Conservation (phyloP, 306 rosid species). For the Astragalus membranaceus region DNA sequence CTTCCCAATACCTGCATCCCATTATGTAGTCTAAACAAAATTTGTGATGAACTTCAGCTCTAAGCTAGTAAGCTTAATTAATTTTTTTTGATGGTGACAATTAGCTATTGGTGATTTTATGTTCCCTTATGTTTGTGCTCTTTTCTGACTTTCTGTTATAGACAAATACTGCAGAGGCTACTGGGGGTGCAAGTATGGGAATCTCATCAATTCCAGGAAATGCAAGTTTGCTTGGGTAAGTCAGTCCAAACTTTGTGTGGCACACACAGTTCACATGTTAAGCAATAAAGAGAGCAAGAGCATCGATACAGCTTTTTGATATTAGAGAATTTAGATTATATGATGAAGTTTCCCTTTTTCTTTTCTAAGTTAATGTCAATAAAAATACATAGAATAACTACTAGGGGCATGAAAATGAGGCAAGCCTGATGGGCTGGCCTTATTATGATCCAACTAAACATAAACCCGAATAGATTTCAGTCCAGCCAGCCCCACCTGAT, state of each 20-base stretch:
- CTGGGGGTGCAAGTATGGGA: conserved; percentile 41
- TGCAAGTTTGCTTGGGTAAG: conserved; percentile 94
- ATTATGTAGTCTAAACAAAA: conserved; percentile 3
- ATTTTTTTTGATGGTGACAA: conserved; percentile 4
- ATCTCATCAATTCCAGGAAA: conserved; percentile 65
- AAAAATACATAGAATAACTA: neutral
- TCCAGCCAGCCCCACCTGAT: neutral
- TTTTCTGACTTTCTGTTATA: conserved; percentile 24
- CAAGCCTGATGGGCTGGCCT: neutral
- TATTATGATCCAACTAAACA: neutral
- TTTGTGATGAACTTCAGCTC: neutral
- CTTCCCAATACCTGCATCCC: conserved; percentile 3
- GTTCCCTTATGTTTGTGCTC: conserved; percentile 21
- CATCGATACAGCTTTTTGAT: neutral
- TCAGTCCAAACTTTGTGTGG: conserved; percentile 4
- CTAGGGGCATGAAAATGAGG: neutral
- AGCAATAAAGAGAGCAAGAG: neutral
- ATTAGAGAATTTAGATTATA: neutral
- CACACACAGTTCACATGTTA: conserved; percentile 9
- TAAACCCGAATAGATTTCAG: neutral
- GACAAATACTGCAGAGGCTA: conserved; percentile 61
- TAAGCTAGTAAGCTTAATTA: neutral
- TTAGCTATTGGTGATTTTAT: conserved; percentile 8
- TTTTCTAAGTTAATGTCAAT: neutral
- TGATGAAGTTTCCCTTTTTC: neutral